Conservation (phyloP, 1,284 basidiomycete species). For the Pholiota adiposa region DNA sequence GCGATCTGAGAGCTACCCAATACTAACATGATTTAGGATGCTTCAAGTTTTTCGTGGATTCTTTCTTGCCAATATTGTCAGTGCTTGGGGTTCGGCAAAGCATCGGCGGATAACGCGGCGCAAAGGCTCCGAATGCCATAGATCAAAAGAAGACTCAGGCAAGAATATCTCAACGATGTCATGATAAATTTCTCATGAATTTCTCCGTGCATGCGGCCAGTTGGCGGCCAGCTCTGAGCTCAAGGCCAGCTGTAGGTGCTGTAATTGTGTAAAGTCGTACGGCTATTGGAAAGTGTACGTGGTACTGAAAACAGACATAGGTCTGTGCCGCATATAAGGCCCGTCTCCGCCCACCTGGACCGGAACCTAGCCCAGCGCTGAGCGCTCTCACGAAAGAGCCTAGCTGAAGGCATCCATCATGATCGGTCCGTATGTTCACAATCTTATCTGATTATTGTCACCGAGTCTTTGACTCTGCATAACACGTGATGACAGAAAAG, state of each 20-base stretch:
- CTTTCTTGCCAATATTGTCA: not conserved
- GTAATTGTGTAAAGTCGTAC: not conserved
- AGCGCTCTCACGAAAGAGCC: not conserved
- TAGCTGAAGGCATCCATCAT: not conserved
- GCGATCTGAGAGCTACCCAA: no score
- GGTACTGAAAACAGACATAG: not conserved
- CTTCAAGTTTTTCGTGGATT: not conserved
- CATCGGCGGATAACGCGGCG: not conserved
- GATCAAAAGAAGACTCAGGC: not conserved
- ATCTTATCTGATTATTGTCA: not conserved
- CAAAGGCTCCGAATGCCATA: not conserved
- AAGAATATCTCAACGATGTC: not conserved
- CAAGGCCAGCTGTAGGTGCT: not conserved
- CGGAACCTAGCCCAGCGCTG: not conserved
- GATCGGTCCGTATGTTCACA: constrained; percentile 2
- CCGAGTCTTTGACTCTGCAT: not conserved
- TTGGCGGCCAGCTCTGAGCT: no score
- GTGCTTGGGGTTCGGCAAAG: not conserved
- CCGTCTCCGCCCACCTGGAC: not conserved
- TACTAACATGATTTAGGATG: no score
- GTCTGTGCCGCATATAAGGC: not conserved
- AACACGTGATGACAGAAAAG: constrained; percentile 21
- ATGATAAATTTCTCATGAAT: not conserved
- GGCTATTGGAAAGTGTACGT: not conserved
- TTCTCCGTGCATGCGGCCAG: not conserved